These are phyloP conservation scores for Colletotrichum paranaense DNA, from an alignment of 2,329 filamentous ascomycete species.

Conservation along the genomic window DNA sequence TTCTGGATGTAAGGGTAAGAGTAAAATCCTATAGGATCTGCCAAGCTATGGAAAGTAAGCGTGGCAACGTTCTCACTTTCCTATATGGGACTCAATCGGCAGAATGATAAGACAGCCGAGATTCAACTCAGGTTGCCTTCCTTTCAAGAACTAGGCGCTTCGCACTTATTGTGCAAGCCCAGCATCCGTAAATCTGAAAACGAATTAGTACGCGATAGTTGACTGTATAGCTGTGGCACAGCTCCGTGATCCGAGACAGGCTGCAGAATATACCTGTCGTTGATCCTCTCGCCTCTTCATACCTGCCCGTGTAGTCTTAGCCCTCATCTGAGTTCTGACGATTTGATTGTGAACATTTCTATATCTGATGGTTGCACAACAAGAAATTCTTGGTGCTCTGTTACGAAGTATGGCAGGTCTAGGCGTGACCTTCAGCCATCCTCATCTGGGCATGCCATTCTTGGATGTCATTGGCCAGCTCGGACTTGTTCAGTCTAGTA, in stretches of 20 bases:
- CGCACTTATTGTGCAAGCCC: no score
- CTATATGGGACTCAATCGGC: conserved; percentile 3
- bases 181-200: not conserved
- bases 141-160: not conserved
- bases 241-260: not conserved
- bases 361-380: no score
- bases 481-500: no score
- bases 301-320: no score
- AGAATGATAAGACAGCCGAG: no score
- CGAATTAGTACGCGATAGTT: not conserved
- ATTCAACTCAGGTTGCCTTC: not conserved
- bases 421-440: no score
- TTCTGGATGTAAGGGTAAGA: not conserved
- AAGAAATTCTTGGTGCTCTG: no score
- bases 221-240: not conserved
- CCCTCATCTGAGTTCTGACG: no score
- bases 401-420: no score
- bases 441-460: no score
- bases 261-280: not conserved
- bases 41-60: not conserved
- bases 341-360: no score
- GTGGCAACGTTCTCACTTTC: not conserved
- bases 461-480: no score
- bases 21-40: conserved; percentile 12
- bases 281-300: not conserved